phyloP scores from a whole-genome alignment of 202 grass and related monocot genomes.

The Setaria viridis region DNA sequence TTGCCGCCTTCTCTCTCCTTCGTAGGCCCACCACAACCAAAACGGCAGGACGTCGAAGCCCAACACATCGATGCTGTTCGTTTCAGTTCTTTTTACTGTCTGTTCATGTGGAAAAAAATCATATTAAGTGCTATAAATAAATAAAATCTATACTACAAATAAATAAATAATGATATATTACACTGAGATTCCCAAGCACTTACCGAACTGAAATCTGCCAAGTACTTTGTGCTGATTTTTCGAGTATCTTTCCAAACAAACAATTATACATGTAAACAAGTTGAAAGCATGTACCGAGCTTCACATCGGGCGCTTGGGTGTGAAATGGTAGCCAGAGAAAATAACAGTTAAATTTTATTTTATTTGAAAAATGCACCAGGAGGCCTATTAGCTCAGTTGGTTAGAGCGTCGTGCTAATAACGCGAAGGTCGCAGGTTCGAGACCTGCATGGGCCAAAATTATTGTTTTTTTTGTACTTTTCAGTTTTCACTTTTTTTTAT shows the following conservation, averaged over 20 bases:
- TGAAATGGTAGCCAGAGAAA: no score
- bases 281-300: no score
- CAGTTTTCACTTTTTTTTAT: background rate
- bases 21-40: background rate
- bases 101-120: no score
- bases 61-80: background rate
- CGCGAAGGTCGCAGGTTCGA: conserved; percentile 91
- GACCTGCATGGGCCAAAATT: conserved; percentile 80
- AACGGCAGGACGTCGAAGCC: background rate
- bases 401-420: conserved; percentile 99
- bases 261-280: no score
- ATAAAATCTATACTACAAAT: no score
- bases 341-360: accelerated
- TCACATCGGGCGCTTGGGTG: no score
- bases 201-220: no score
- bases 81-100: background rate
- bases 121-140: no score
- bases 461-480: background rate
- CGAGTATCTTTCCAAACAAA: no score
- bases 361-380: background rate
- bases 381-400: conserved; percentile 94
- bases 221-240: no score
- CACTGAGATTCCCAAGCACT: no score
- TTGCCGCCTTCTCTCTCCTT: background rate
- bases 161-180: no score